These are phyloP conservation scores for Brassica rapa DNA, from an alignment of 345 rosid genomes.

Conservation along the genomic window DNA sequence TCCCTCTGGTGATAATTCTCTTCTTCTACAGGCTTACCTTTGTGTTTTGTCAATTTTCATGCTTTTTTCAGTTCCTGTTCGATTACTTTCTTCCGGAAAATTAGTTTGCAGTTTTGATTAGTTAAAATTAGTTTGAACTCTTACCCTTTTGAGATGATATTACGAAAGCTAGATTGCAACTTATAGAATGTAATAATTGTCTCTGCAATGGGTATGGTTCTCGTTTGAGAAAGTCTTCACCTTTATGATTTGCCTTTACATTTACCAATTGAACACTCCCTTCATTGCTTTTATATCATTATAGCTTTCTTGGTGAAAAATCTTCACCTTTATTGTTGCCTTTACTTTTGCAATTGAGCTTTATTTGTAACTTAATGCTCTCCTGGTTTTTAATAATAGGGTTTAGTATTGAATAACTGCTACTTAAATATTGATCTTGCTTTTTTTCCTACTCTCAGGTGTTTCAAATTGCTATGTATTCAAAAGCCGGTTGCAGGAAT, in stretches of 20 bases:
- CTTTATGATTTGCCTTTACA: slow-evolving; percentile 13
- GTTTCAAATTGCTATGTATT: slow-evolving; percentile 82
- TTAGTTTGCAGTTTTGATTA: background rate
- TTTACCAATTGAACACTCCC: background rate
- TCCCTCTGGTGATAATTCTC: slow-evolving; percentile 27
- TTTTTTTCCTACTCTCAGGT: slow-evolving; percentile 43
- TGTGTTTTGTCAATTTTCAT: background rate
- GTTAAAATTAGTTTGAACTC: too few species aligned
- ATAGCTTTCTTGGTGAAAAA: slow-evolving; percentile 10
- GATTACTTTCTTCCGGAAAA: background rate
- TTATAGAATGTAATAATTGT: background rate
- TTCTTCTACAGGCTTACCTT: background rate
- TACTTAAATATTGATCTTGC: background rate
- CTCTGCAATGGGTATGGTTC: background rate
- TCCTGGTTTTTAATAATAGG: background rate
- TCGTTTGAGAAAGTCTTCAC: background rate
- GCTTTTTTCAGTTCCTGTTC: background rate
- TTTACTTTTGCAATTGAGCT: background rate
- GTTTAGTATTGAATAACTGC: background rate
- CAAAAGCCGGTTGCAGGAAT: slow-evolving; percentile 84
- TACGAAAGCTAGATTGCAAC: background rate
- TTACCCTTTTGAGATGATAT: slow-evolving; percentile 17
- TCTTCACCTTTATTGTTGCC: slow-evolving; percentile 6
- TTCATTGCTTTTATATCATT: background rate
- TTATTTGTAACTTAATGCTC: background rate